Base-by-base conservation (phyloP, 768 basidiomycete species). In the Lentinula boryana region DNA sequence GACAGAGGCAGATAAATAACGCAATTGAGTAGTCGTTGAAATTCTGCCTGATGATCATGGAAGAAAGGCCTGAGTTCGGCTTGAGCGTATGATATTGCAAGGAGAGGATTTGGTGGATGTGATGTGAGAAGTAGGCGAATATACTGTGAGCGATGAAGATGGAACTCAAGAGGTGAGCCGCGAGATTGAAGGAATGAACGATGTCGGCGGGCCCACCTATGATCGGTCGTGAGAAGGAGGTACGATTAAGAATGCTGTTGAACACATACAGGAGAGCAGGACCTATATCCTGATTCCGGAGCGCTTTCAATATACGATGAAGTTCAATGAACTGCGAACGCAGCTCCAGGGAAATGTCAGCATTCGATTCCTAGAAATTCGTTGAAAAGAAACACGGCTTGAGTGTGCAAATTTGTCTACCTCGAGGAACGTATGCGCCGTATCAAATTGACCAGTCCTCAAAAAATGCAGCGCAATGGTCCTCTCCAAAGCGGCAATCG, bases 81-180 rank as follows among this genome's bases (percentile, higher is more conserved):
- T 36, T 84, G 86, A 21, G 92, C 91, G 72, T 98, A 98, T 1
- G 78, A 71, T 46, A 97, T 78, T 2, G 93, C 91, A 12, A 78
- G 75, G 3, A 75, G 62, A 35, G 81, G 77, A 66, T 87, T 74
- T 31, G 84, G 80, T 5, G 86, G 82, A 63, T 84, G 78, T 9
- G 83, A 80, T 33, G 83, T 77, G 52, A 90, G 77, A 18, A 95
- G 80, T 9, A 96, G 77, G 3, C 86, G 86, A 58, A 97, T 82
- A 70, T 92, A 98, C 70, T 94, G 88, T 9, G 93, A 94, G 31
- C 93, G 90, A 66, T 98, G 93, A 31, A 98, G 82, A 68, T 88
- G 78, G 70, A 96, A 99, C 66, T 94, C 92, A 10, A 99, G 81
- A 0, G 91, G 81, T 1, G 95, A 96, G 8, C 83, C 83, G 35